Conservation (phyloP, 208 protist genomes). For the Crithidia acanthocephali region DNA sequence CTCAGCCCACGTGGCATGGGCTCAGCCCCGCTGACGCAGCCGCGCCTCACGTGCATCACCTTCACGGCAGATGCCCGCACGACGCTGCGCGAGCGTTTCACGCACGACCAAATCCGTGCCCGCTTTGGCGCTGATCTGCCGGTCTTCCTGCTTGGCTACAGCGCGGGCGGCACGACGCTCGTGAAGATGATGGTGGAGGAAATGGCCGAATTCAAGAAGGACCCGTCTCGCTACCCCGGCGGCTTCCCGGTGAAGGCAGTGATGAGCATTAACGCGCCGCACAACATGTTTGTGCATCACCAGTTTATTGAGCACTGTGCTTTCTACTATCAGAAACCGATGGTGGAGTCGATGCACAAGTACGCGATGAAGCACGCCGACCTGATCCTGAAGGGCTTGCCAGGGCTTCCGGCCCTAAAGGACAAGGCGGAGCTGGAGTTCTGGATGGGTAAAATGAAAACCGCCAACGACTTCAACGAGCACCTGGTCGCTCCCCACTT, state of each 20-base stretch:
- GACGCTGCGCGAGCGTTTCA: slow-evolving; percentile 37
- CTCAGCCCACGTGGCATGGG: slow-evolving; percentile 69
- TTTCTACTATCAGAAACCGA: slow-evolving; percentile 39
- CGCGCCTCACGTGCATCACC: slow-evolving; percentile 47
- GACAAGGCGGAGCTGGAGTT: slow-evolving; percentile 20
- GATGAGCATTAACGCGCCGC: slow-evolving; percentile 45
- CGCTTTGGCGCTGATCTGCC: slow-evolving; percentile 37
- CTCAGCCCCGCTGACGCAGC: slow-evolving; percentile 45
- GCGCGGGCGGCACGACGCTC: slow-evolving; percentile 40
- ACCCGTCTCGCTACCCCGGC: slow-evolving; percentile 25
- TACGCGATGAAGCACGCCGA: slow-evolving; percentile 47
- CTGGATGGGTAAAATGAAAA: slow-evolving; percentile 23
- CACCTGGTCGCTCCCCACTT: slow-evolving; percentile 56
- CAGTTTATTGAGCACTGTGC: slow-evolving; percentile 26
- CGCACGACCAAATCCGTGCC: slow-evolving; percentile 13
- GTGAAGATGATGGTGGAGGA: slow-evolving; percentile 55
- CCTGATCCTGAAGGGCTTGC: slow-evolving; percentile 32
- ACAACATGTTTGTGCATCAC: slow-evolving; percentile 51
- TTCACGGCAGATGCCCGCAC: slow-evolving; percentile 50
- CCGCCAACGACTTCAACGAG: slow-evolving; percentile 47
- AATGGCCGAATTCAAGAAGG: slow-evolving; percentile 18
- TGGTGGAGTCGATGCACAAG: slow-evolving; percentile 37
- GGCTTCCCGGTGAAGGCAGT: slow-evolving; percentile 32
- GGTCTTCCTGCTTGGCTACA: slow-evolving; percentile 54
- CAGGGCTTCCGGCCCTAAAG: slow-evolving; percentile 24